These are phyloP conservation scores for Rhodosporidiobolus sp. DNA, from an alignment of 768 basidiomycete genomes.

Conservation along the genomic window DNA sequence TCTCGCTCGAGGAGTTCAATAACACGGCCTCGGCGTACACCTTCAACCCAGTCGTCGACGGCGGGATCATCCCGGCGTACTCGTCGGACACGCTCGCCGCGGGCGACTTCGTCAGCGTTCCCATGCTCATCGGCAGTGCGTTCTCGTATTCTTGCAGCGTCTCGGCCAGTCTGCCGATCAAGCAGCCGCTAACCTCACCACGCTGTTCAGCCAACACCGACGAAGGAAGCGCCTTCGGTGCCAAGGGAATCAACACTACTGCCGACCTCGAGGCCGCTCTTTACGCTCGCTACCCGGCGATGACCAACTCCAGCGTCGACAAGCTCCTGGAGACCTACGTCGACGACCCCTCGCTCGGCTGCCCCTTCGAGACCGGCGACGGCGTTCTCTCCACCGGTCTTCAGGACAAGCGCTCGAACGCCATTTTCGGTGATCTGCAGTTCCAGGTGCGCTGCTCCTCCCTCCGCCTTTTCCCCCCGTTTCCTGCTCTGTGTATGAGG, in stretches of 20 bases:
- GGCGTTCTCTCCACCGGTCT: slow-evolving; percentile 31
- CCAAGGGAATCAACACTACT: slow-evolving; percentile 16
- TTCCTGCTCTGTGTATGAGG: not conserved
- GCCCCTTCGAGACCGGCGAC: slow-evolving; percentile 41
- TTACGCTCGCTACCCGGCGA: not conserved
- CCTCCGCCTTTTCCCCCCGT: not conserved
- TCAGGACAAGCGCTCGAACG: slow-evolving; percentile 37
- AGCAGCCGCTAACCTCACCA: too few species aligned
- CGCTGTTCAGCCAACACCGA: slow-evolving; percentile 24
- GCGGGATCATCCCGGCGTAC: slow-evolving; percentile 3
- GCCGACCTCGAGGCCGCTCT: slow-evolving; percentile 15
- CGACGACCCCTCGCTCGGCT: slow-evolving; percentile 30
- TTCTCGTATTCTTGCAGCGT: too few species aligned
- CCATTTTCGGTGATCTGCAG: not conserved
- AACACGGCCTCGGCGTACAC: slow-evolving; percentile 13
- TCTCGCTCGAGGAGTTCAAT: slow-evolving; percentile 33
- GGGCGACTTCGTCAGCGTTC: slow-evolving; percentile 29
- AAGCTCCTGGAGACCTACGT: slow-evolving; percentile 31
- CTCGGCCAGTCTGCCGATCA: not conserved
- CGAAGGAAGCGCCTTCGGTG: slow-evolving; percentile 28
- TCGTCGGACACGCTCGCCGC: slow-evolving; percentile 9
- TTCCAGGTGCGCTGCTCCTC: not conserved
- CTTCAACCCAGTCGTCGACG: slow-evolving; percentile 33
- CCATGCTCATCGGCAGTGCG: slow-evolving; percentile 33
- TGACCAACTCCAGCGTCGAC: slow-evolving; percentile 17